These are phyloP conservation scores for Carex parvula DNA, from an alignment of 176 grass and related monocot species.

Conservation along the genomic window DNA sequence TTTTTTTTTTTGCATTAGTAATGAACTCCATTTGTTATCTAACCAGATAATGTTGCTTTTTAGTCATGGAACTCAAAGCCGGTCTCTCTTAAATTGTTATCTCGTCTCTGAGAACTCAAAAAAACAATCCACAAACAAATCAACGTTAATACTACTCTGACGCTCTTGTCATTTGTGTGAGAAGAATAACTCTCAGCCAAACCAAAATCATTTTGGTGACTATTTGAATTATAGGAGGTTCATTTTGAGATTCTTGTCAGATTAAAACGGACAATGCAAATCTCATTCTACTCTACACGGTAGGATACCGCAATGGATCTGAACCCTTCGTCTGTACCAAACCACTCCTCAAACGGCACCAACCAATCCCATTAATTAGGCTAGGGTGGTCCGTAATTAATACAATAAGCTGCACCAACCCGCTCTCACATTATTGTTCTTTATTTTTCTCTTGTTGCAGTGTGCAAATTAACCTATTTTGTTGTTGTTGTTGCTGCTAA, in stretches of 20 bases:
- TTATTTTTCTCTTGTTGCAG: background rate
- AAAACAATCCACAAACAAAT: background rate
- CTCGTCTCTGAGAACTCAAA: background rate
- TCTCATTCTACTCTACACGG: too few relatives aligned
- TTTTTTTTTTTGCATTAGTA: background rate
- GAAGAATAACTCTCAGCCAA: too few relatives aligned
- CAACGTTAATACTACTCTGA: background rate
- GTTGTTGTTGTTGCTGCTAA: background rate
- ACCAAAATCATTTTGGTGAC: too few relatives aligned
- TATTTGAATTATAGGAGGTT: too few relatives aligned
- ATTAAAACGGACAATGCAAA: too few relatives aligned
- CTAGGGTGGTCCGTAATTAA: background rate
- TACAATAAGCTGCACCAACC: constrained; percentile 22
- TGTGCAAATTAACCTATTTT: background rate
- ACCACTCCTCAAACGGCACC: constrained; percentile 20
- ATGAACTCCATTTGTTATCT: background rate
- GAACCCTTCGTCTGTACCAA: constrained; percentile 1
- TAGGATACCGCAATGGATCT: too few relatives aligned
- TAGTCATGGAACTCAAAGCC: background rate
- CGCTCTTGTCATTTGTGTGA: background rate
- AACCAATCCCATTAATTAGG: constrained; percentile 28
- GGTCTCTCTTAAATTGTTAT: background rate
- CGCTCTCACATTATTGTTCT: background rate
- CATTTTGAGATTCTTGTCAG: too few relatives aligned
- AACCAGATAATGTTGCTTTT: background rate